phyloP scores from a whole-genome alignment of 495 filamentous ascomycete species.

The Hyaloscypha bicolor region DNA sequence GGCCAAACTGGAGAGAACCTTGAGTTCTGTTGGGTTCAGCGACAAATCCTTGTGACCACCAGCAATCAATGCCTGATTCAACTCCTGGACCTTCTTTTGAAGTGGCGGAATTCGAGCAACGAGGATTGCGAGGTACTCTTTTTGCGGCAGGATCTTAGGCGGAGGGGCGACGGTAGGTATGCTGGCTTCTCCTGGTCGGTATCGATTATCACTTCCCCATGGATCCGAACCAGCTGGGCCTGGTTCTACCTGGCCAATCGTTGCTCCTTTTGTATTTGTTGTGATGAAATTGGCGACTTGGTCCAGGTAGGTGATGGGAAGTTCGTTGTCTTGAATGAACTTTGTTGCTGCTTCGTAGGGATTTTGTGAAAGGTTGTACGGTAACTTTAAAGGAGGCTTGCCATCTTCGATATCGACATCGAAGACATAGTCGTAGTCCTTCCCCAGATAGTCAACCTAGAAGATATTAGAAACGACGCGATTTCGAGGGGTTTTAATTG shows the following conservation, averaged over 20 bases:
- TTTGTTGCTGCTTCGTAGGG: constrained; percentile 90
- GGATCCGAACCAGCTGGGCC: constrained; percentile 58
- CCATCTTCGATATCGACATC: constrained; percentile 98
- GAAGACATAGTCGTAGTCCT: constrained; percentile 97
- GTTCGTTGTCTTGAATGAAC: constrained; percentile 89
- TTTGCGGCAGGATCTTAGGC: constrained; percentile 76
- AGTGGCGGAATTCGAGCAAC: constrained; percentile 54
- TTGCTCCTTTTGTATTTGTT: constrained; percentile 83
- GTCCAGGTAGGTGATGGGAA: constrained; percentile 87
- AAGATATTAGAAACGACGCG: constrained; percentile 1
- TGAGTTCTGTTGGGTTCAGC: constrained; percentile 70
- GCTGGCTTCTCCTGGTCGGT: constrained; percentile 65
- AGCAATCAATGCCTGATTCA: constrained; percentile 67
- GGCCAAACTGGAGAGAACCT: constrained; percentile 55
- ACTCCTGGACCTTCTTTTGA: constrained; percentile 70
- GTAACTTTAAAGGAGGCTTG: constrained; percentile 89
- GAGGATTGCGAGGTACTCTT: constrained; percentile 73
- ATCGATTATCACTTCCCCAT: constrained; percentile 76
- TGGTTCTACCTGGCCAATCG: constrained; percentile 60
- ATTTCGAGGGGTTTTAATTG: not conserved
- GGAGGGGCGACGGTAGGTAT: constrained; percentile 42
- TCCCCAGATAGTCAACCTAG: constrained; percentile 72
- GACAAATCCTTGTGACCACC: constrained; percentile 73
- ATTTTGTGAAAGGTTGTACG: constrained; percentile 90
- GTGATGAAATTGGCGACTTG: constrained; percentile 94